Conservation (phyloP, 805 yeast species). For the Candida cerambycidarum region DNA sequence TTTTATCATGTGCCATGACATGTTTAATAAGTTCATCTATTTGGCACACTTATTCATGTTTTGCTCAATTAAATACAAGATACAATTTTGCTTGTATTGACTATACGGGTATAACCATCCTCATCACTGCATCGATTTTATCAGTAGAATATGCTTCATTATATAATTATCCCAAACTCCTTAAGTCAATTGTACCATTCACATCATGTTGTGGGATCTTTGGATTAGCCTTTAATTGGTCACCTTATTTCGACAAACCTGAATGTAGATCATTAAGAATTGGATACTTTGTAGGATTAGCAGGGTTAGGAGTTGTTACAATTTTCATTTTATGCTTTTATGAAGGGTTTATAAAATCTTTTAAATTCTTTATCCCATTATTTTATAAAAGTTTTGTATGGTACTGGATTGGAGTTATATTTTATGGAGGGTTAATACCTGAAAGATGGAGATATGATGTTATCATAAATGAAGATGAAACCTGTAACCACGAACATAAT, state of each 20-base stretch:
- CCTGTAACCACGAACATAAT: conserved; percentile 23
- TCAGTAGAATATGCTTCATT: conserved; percentile 82
- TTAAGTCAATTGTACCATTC: conserved; percentile 50
- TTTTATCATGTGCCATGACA: conserved; percentile 68
- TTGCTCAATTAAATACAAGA: conserved; percentile 61
- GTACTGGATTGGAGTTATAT: conserved; percentile 79
- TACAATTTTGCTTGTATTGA: conserved; percentile 88
- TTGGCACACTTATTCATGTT: conserved; percentile 92
- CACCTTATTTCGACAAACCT: conserved; percentile 86
- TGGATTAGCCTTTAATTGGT: conserved; percentile 85
- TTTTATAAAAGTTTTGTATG: conserved; percentile 64
- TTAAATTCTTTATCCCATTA: conserved; percentile 64
- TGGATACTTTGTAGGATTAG: conserved; percentile 73
- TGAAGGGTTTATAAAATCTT: conserved; percentile 55
- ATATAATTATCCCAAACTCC: conserved; percentile 55
- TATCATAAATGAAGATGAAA: conserved; percentile 45
- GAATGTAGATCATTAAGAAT: conserved; percentile 80
- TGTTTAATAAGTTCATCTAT: conserved; percentile 77
- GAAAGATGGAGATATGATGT: conserved; percentile 83
- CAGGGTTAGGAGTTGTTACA: conserved; percentile 71
- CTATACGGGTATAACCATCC: conserved; percentile 88
- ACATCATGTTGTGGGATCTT: conserved; percentile 66
- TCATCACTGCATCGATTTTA: conserved; percentile 85
- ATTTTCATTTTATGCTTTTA: conserved; percentile 53
- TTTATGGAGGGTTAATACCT: conserved; percentile 85